These are phyloP conservation scores for Suhomyces kilbournensis DNA, from an alignment of 805 yeast genomes.

Conservation along the genomic window DNA sequence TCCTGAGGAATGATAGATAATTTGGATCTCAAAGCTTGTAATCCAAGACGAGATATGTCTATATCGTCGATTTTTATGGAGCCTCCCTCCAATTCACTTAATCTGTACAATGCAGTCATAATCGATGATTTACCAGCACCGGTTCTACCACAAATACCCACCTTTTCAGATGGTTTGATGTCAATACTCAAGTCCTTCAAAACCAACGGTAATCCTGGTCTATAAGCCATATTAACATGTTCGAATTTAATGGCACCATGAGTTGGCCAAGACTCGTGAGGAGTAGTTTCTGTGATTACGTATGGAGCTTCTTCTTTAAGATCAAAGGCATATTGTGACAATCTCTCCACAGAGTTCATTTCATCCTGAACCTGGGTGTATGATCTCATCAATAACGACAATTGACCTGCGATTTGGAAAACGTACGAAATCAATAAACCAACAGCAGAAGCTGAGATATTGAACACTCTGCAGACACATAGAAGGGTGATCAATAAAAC, in stretches of 20 bases:
- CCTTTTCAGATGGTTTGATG: conserved; percentile 10
- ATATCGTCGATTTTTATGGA: conserved; percentile 15
- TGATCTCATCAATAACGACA: conserved; percentile 50
- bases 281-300: conserved; percentile 42
- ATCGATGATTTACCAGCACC: conserved; percentile 22
- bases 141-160: conserved; percentile 20
- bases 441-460: conserved; percentile 56
- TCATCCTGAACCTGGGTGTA: conserved; percentile 71
- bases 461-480: conserved; percentile 50
- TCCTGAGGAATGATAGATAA: conserved; percentile 20
- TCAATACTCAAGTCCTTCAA: conserved; percentile 9
- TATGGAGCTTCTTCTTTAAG: conserved; percentile 67
- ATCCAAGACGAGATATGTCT: conserved; percentile 11
- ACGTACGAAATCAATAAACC: conserved; percentile 68
- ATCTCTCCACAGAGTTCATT: conserved; percentile 72
- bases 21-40: conserved; percentile 11
- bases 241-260: conserved; percentile 13
- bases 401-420: conserved; percentile 49
- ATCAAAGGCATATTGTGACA: conserved; percentile 58
- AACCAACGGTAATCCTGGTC: conserved; percentile 13
- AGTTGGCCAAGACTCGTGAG: conserved; percentile 49
- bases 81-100: conserved; percentile 13
- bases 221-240: conserved; percentile 6
- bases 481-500: conserved; percentile 44
- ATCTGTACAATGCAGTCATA: conserved; percentile 14